Evolutionary conservation across 148 eudicot species (phyloP), one percentile per base, ranked within the genome.

Genomic region (Amaranthus palmeri): DNA sequence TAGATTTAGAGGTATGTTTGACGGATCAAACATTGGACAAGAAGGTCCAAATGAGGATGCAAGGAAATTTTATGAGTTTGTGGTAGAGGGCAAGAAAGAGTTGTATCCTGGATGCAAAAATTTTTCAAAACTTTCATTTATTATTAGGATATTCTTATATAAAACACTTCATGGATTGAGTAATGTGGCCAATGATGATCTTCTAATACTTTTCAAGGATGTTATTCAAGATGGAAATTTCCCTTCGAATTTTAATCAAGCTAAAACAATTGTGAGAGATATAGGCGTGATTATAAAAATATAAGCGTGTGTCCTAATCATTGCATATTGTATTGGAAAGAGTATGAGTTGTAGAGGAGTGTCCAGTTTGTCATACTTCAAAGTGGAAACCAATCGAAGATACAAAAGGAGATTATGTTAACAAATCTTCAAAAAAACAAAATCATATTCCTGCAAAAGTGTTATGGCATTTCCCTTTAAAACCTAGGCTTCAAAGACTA

Each of bases 321-420:
- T n/a, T n/a, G n/a, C n/a, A n/a, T n/a, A n/a, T n/a, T n/a, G n/a
- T 71, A 55, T 3, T 70, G 72, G 49, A 70, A 55, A 46, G 72
- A 70, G 52, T 45, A 54, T 55, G 63, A 55, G 14, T 5, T 42
- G 36, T 17, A 1, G 14, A 41, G 0, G 49, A 13, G 43, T 55
- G 48, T 55, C 72, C 3, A 54, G 15, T 70, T 70, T 70, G 72
- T 44, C 62, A 44, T 10, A 14, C 63, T 5, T 54, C 62, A 14
- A 70, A 56, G 72, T 70, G 72, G 72, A 55, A 70, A 54, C 72
- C 8, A 36, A 13, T 4, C 3, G 52, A 65, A 2, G 18, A 45
- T 10, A 65, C 44, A n/a, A 4, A 13, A 45, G 13, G 9, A 45
- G 41, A n/a, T 8, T 42, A 8, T 6, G 46, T 41, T 3, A 45